Conservation (phyloP, 192 early-diverging fungal species). For the Coemansia pectinata region DNA sequence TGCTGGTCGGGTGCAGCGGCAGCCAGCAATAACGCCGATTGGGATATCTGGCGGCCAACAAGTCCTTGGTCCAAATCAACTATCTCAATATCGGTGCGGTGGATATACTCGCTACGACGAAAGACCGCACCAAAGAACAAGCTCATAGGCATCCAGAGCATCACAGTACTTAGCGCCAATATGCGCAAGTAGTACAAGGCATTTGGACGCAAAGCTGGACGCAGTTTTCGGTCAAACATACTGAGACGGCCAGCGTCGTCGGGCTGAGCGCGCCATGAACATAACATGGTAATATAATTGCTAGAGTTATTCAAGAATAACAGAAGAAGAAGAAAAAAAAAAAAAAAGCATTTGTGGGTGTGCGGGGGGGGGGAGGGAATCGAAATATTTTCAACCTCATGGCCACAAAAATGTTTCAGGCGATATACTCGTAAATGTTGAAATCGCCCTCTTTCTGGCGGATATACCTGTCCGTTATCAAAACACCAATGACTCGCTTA, state of each 20-base stretch:
- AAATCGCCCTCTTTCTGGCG: neutral
- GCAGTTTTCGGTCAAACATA: conserved; percentile 7
- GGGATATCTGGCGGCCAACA: conserved; percentile 16
- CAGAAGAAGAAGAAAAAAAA: neutral
- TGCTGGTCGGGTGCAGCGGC: neutral
- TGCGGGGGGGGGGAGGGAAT: neutral
- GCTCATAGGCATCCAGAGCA: conserved; percentile 20
- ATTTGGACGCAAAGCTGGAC: neutral
- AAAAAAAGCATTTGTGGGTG: neutral
- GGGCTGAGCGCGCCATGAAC: neutral
- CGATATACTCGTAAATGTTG: neutral
- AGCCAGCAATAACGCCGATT: neutral
- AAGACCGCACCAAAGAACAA: conserved; percentile 26
- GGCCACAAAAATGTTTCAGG: neutral
- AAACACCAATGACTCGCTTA: neutral
- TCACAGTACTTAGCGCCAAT: neutral
- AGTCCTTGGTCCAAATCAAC: conserved; percentile 15
- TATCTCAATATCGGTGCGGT: conserved; percentile 4
- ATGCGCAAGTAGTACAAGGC: conserved; percentile 27
- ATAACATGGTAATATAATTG: neutral
- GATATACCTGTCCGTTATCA: neutral
- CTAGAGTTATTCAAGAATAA: neutral
- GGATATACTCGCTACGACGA: conserved; percentile 7
- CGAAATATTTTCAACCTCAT: neutral
- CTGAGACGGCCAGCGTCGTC: neutral